phyloP scores from a whole-genome alignment of 148 eudicot genomes.

The Silene uniflora region DNA sequence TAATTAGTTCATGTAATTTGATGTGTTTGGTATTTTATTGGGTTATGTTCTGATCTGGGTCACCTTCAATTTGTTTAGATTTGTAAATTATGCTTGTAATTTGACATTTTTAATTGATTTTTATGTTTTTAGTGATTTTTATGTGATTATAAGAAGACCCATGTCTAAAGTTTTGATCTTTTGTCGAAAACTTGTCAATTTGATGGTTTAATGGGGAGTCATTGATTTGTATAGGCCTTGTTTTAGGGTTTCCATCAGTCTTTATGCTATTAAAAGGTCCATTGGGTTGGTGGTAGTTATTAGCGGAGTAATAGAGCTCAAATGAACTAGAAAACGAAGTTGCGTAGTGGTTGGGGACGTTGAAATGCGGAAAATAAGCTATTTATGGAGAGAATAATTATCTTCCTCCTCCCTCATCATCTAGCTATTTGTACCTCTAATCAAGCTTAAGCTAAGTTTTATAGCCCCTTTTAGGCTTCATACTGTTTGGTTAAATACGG shows the following conservation, averaged over 20 bases:
- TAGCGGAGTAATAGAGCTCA: too few relatives aligned
- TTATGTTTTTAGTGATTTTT: neutral
- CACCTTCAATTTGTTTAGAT: neutral
- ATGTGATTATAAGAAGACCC: neutral
- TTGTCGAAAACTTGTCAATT: neutral
- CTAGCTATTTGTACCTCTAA: too few relatives aligned
- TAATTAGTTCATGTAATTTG: neutral
- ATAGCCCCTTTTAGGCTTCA: too few relatives aligned
- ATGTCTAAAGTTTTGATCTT: neutral
- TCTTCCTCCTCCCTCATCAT: too few relatives aligned
- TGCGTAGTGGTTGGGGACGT: too few relatives aligned
- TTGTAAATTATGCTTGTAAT: neutral
- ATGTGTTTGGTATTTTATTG: neutral
- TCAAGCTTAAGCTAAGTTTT: too few relatives aligned
- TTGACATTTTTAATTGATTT: neutral
- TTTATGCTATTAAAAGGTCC: neutral
- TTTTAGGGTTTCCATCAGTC: slow-evolving; percentile 21
- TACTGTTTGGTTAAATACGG: too few relatives aligned
- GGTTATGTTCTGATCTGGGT: slow-evolving; percentile 14
- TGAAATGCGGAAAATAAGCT: too few relatives aligned
- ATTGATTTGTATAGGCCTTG: neutral
- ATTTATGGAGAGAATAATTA: too few relatives aligned
- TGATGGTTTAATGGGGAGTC: neutral
- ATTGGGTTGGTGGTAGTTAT: too few relatives aligned
- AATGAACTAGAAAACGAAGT: too few relatives aligned